Base-by-base conservation (phyloP, 2,329 filamentous ascomycete species). In the Neofusicoccum cordaticola region DNA sequence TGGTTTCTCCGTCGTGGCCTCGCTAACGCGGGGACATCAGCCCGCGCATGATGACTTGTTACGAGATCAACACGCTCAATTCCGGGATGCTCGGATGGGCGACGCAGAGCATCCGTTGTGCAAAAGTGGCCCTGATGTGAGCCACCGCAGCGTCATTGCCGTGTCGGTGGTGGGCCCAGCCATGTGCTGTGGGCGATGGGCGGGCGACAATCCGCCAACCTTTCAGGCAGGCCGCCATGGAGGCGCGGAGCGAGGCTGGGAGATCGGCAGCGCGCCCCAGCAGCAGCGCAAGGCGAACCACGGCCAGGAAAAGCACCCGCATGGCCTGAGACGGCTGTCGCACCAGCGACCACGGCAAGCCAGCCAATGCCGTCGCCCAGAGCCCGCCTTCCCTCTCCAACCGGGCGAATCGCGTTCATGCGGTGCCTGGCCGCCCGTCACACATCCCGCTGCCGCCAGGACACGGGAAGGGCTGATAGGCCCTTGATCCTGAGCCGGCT, bases 31-130 rank as follows among this genome's bases (percentile, higher is more conserved):
- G 12, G 56, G 11, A 45, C 42, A 47, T 60, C 42, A 35, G 42
- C 31, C 22, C 42, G 56, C 17, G 9, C 44, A 35, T 34, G 53
- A 44, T 35, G 39, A 45, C 35, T 15, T 57, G 53, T 56, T 34
- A 19, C 53, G 41, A 11, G 56, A 60, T 60, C 56, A 47, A 22
- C 53, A 37, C 56, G 27, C 39, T 34, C 42, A 47, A 60, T 52
- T 1, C 42, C 56, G 56, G 56, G 8, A 48, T 35, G 41, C n/a
- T 60, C 56, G 56, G 56, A 47, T 60, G 17, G 15, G 41, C 31
- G 31, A 60, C 12, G 31, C 19, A 19, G 41, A 19, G 41, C 27
- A 22, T 8, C 17, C 15, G 52, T 39, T 31, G 39, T 31, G 37
- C 37, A 17, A 47, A 31, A 60, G 56, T 44, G 56, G 22, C 15